Evolutionary conservation across 768 basidiomycete genomes (phyloP).

Genomic region (Termitomyces bulborhizus): DNA sequence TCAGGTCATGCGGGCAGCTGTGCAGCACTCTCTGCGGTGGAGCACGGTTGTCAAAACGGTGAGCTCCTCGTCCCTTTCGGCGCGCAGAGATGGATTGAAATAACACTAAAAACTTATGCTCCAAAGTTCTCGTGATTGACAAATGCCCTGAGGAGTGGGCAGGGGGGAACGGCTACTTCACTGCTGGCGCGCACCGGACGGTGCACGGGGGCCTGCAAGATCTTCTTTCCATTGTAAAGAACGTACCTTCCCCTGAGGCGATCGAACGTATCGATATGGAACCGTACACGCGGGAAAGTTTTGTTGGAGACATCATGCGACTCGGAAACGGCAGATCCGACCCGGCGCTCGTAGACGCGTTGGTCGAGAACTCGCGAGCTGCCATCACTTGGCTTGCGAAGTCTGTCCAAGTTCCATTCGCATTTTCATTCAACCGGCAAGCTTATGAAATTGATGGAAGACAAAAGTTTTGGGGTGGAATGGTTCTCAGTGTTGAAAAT

Average conservation of each 20-base stretch:
- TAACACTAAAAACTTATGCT: not conserved
- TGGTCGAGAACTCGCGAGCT: conserved; percentile 52
- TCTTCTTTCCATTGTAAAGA: conserved; percentile 47
- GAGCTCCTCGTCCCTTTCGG: conserved; percentile 4
- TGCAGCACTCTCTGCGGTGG: conserved; percentile 54
- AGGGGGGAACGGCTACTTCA: conserved; percentile 71
- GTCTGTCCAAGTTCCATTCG: conserved; percentile 45
- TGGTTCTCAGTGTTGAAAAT: conserved; percentile 54
- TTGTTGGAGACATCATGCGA: conserved; percentile 54
- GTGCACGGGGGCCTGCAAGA: conserved; percentile 57
- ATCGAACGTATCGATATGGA: conserved; percentile 45
- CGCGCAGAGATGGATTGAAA: not conserved
- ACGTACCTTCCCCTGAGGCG: conserved; percentile 36
- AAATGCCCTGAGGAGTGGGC: conserved; percentile 59
- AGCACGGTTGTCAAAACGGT: conserved; percentile 52
- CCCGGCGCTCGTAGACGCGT: conserved; percentile 36
- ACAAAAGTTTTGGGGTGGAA: conserved; percentile 67
- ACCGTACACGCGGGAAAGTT: conserved; percentile 50
- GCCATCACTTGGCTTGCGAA: conserved; percentile 53
- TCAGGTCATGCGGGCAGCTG: conserved; percentile 65
- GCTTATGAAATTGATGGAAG: conserved; percentile 59
- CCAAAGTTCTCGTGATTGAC: conserved; percentile 52
- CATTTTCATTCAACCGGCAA: conserved; percentile 57
- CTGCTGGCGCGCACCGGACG: conserved; percentile 62
- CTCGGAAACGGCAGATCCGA: conserved; percentile 48